Evolutionary conservation across 495 filamentous ascomycete species (phyloP).

Genomic region (Glarea lozoyensis): DNA sequence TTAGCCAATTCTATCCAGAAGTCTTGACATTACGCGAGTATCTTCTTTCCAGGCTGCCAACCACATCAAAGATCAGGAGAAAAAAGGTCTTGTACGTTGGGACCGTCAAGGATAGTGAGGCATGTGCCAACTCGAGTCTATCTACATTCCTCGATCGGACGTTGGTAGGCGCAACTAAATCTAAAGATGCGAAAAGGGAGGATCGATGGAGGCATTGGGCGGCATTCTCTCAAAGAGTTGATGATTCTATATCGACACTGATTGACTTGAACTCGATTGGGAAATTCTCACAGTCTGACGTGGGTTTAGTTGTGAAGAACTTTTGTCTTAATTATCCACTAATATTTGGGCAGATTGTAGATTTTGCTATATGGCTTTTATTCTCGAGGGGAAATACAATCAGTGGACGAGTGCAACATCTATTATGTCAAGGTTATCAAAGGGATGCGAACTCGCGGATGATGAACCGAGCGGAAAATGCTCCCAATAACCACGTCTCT

Average conservation of each 20-base stretch:
- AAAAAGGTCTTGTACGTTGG: constrained; percentile 30
- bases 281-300: constrained; percentile 50
- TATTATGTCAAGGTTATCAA: constrained; percentile 71
- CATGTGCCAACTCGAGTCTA: constrained; percentile 25
- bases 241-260: constrained; percentile 40
- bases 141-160: constrained; percentile 57
- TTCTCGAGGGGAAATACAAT: constrained; percentile 48
- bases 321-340: too few relatives aligned
- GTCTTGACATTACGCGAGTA: constrained; percentile 66
- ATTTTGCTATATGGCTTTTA: constrained; percentile 70
- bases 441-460: constrained; percentile 37
- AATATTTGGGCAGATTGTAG: constrained; percentile 53
- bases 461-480: constrained; percentile 23
- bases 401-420: constrained; percentile 51
- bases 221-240: constrained; percentile 57
- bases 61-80: constrained; percentile 32
- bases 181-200: constrained; percentile 24
- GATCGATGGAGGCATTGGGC: constrained; percentile 47
- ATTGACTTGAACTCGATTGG: constrained; percentile 32
- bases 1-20: constrained; percentile 64
- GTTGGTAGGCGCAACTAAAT: constrained; percentile 46
- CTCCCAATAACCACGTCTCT: constrained; percentile 59
- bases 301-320: too few relatives aligned
- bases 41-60: constrained; percentile 42
- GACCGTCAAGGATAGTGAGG: constrained; percentile 20